Evolutionary conservation across 208 protist species (phyloP).

Genomic region (Trypanosoma cruzi): DNA sequence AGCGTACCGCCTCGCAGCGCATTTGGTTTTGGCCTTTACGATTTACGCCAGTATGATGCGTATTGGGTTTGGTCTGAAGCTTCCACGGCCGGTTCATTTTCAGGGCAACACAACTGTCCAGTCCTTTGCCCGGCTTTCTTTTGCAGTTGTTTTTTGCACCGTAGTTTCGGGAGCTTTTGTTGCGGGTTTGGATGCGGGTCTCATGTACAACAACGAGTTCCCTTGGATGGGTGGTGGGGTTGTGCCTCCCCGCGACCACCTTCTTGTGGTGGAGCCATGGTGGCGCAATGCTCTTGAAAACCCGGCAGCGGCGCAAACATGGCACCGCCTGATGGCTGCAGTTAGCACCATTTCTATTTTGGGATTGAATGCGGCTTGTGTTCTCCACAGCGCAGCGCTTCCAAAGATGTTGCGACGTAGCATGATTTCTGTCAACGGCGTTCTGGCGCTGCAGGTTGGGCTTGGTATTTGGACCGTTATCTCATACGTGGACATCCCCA

Average conservation of each 20-base stretch:
- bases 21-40: slow-evolving; percentile 95
- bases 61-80: slow-evolving; percentile 72
- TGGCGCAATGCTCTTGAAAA: slow-evolving; percentile 92
- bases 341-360: slow-evolving; percentile 51
- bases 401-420: slow-evolving; percentile 42
- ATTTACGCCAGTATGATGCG: slow-evolving; percentile 92
- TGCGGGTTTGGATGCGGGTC: slow-evolving; percentile 88
- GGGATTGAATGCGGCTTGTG: slow-evolving; percentile 52
- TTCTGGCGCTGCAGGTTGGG: slow-evolving; percentile 74
- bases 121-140: slow-evolving; percentile 54
- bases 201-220: slow-evolving; percentile 92
- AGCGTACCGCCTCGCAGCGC: slow-evolving; percentile 93
- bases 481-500: slow-evolving; percentile 87
- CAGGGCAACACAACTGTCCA: slow-evolving; percentile 47
- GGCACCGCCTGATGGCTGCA: slow-evolving; percentile 72
- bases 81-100: slow-evolving; percentile 47
- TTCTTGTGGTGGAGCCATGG: slow-evolving; percentile 57
- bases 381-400: slow-evolving; percentile 38
- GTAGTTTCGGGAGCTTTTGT: slow-evolving; percentile 91
- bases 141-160: slow-evolving; percentile 72
- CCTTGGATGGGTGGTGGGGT: slow-evolving; percentile 88
- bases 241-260: slow-evolving; percentile 72
- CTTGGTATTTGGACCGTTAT: slow-evolving; percentile 95
- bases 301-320: slow-evolving; percentile 71
- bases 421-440: slow-evolving; percentile 62